Evolutionary conservation across 257 asterid genomes (phyloP), one percentile per base, ranked within the genome.

Genomic region (Perilla frutescens): DNA sequence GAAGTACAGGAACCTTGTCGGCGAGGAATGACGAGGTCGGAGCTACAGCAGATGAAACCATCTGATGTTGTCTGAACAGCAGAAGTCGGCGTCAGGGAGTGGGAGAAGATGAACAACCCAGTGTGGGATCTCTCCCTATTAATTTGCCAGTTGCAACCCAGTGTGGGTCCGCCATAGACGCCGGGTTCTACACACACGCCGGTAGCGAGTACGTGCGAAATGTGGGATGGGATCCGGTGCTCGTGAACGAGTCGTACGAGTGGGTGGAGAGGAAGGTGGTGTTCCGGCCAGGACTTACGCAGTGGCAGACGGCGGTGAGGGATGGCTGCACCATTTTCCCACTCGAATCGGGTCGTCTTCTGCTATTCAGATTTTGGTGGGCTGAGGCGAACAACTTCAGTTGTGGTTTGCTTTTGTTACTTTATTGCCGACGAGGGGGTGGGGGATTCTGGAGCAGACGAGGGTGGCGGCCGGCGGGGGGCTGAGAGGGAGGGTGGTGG

Each of bases 201-300:
- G 79, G 91, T 72, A 0, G 0, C 0, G 86, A 57, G 29, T 85
- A 80, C 79, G 80, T 81, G n/a, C 37, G 4, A 7, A 69, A 62
- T 29, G 60, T 43, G 20, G 91, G 96, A 61, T 93, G 98, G 98
- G 87, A 89, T 53, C 83, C 84, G 12, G 43, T 5, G 39, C 50
- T 74, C 36, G 97, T 85, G 50, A 76, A 80, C 11, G 82, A 81
- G 64, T 87, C 97, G 14, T 93, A 87, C 70, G 84, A 79, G 54
- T 93, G 97, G 98, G 96, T 76, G n/a, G 98, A 93, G 78, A 56
- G 63, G 54, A 91, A 84, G 81, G 92, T 91, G 75, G 98, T 80
- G 14, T 84, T 86, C 67, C 39, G 26, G 55, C 97, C 98, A 6
- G 39, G 26, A n/a, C 75, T 87, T 51, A 8, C 10, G 73, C 78